Evolutionary conservation across 176 grass and related monocot genomes (phyloP).

Genomic region (Cymbopogon citratus): DNA sequence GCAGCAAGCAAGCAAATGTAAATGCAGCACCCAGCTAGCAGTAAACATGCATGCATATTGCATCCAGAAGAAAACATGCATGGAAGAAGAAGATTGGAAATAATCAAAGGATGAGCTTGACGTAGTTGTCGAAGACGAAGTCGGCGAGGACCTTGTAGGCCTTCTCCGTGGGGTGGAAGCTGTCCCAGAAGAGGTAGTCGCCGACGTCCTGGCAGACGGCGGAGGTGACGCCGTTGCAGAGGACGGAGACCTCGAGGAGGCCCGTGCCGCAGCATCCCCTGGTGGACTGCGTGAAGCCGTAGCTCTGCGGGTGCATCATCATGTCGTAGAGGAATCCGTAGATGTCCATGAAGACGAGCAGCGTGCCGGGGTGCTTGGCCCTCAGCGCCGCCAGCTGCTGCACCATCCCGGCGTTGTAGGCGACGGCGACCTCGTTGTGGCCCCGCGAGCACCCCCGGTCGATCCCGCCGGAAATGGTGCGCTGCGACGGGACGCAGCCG

Average conservation of each 20-base stretch:
- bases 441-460: conserved; percentile 30
- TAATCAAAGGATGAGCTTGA: not conserved
- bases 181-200: conserved; percentile 86
- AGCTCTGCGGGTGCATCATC: conserved; percentile 40
- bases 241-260: conserved; percentile 53
- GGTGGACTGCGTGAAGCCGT: conserved; percentile 57
- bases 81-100: no score
- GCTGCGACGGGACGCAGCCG: conserved; percentile 79
- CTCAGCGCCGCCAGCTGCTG: conserved; percentile 15
- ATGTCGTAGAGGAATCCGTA: conserved; percentile 60
- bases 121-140: conserved; percentile 47
- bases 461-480: conserved; percentile 50
- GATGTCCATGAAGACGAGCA: conserved; percentile 57
- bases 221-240: conserved; percentile 59
- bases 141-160: conserved; percentile 60
- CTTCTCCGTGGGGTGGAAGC: conserved; percentile 80
- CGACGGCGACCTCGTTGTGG: conserved; percentile 51
- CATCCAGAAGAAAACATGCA: no score
- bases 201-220: conserved; percentile 38
- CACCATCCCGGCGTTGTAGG: conserved; percentile 44
- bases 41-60: no score
- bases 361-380: not conserved
- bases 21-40: no score
- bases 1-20: not conserved
- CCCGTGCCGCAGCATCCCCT: conserved; percentile 73